These are phyloP conservation scores for Phlegmacium glaucopus DNA, from an alignment of 768 basidiomycete species.

Conservation along the genomic window DNA sequence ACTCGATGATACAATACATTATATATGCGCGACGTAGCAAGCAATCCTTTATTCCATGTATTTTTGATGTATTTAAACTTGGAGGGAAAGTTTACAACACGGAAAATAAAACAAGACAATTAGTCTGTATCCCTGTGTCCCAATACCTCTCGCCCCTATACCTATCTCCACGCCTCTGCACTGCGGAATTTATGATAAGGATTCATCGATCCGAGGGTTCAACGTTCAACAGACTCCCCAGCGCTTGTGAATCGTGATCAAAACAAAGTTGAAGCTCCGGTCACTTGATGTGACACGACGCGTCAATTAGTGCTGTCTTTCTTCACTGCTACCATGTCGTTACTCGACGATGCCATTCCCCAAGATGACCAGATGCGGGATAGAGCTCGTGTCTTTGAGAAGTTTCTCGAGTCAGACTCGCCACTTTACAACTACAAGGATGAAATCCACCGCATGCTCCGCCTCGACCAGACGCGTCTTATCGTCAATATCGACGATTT, in stretches of 20 bases:
- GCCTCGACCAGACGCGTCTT: slow-evolving; percentile 79
- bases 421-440: slow-evolving; percentile 79
- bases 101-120: no score
- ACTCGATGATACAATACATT: no score
- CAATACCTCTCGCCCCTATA: no score
- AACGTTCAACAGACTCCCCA: slow-evolving; percentile 1
- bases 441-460: slow-evolving; percentile 79
- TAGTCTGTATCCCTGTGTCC: no score
- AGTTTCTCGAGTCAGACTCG: slow-evolving; percentile 73
- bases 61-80: no score
- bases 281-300: not conserved
- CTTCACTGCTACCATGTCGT: slow-evolving; percentile 30
- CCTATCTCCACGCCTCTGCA: no score
- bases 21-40: no score
- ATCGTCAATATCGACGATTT: slow-evolving; percentile 96
- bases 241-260: no score
- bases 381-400: slow-evolving; percentile 75
- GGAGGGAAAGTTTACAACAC: no score
- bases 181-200: not conserved
- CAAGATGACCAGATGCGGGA: slow-evolving; percentile 74
- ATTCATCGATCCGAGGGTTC: not conserved
- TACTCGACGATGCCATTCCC: slow-evolving; percentile 56
- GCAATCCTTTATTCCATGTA: no score
- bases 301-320: slow-evolving; percentile 6
- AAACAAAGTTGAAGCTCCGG: not conserved